phyloP scores from a whole-genome alignment of 805 yeast genomes.

The Ogataea kodamae region DNA sequence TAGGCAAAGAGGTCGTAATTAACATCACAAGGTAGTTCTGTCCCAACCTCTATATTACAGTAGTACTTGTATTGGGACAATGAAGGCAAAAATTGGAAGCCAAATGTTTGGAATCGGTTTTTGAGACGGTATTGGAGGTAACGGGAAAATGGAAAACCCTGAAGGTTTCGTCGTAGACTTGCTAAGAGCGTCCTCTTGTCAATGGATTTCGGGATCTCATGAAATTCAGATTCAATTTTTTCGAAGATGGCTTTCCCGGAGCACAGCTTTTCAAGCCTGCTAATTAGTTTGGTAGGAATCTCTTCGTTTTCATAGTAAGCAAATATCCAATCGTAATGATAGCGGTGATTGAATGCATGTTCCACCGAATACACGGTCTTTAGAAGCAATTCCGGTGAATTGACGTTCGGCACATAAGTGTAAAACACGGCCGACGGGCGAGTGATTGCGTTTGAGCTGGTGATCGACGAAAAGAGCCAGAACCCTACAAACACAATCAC shows the following conservation, averaged over 20 bases:
- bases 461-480: no score
- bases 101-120: slow-evolving; percentile 51
- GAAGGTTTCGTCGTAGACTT: slow-evolving; percentile 34
- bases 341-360: slow-evolving; percentile 73
- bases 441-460: no score
- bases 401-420: slow-evolving; percentile 22
- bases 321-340: slow-evolving; percentile 87
- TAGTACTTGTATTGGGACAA: slow-evolving; percentile 48
- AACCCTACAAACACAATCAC: no score
- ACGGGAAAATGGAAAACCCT: slow-evolving; percentile 27
- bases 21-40: slow-evolving; percentile 51
- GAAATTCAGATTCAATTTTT: slow-evolving; percentile 46
- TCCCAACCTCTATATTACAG: slow-evolving; percentile 57
- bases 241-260: slow-evolving; percentile 75
- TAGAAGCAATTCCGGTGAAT: slow-evolving; percentile 12
- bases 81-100: slow-evolving; percentile 42
- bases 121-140: slow-evolving; percentile 47
- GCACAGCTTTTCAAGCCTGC: slow-evolving; percentile 54
- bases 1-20: slow-evolving; percentile 49
- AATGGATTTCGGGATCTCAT: slow-evolving; percentile 65
- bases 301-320: slow-evolving; percentile 54
- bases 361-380: slow-evolving; percentile 53
- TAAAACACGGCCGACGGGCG: slow-evolving; percentile 22
- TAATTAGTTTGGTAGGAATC: slow-evolving; percentile 64
- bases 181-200: slow-evolving; percentile 54